Conservation (phyloP, 352 stramenopile genomes). For the Phytophthora aleatoria region DNA sequence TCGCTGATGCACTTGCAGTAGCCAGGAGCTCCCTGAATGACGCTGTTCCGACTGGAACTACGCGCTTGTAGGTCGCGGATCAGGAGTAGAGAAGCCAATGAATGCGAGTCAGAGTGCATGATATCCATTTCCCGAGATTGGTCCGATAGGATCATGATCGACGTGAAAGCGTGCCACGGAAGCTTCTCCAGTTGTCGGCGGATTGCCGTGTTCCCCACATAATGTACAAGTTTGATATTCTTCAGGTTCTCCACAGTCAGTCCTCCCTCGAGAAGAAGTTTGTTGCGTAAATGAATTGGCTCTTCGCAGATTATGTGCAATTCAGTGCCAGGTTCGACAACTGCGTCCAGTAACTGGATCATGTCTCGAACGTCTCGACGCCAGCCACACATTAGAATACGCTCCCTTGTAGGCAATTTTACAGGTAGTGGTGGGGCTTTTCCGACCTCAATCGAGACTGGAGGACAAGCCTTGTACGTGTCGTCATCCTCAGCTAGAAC, state of each 20-base stretch:
- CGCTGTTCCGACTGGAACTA: constrained; percentile 6
- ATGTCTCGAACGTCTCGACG: constrained; percentile 89
- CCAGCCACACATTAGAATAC: constrained; percentile 88
- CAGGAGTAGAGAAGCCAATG: constrained; percentile 79
- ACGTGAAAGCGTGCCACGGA: constrained; percentile 72
- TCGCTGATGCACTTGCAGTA: constrained; percentile 84
- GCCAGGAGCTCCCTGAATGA: constrained; percentile 17
- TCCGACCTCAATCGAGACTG: constrained; percentile 41
- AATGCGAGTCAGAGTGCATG: constrained; percentile 86
- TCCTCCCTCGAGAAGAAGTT: constrained; percentile 61
- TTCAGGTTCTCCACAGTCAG: constrained; percentile 59
- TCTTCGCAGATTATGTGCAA: constrained; percentile 86
- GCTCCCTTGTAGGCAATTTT: constrained; percentile 41
- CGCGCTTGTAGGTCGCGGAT: constrained; percentile 77
- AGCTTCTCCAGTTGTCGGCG: constrained; percentile 68
- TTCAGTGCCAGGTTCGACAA: constrained; percentile 62
- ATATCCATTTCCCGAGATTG: constrained; percentile 74
- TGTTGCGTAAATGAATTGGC: constrained; percentile 62
- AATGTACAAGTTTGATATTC: constrained; percentile 50
- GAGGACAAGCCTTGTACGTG: constrained; percentile 74
- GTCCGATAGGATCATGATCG: constrained; percentile 84
- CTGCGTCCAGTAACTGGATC: constrained; percentile 77
- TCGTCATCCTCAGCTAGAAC: constrained; percentile 89
- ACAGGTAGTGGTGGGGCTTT: constrained; percentile 28
- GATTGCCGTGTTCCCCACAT: constrained; percentile 79